A percentile compares a stretch with the other conserved stretches of the same genome.
Evolutionary conservation across 2,329 filamentous ascomycete genomes (phyloP).

Genomic region (Colletotrichum sp.): DNA sequence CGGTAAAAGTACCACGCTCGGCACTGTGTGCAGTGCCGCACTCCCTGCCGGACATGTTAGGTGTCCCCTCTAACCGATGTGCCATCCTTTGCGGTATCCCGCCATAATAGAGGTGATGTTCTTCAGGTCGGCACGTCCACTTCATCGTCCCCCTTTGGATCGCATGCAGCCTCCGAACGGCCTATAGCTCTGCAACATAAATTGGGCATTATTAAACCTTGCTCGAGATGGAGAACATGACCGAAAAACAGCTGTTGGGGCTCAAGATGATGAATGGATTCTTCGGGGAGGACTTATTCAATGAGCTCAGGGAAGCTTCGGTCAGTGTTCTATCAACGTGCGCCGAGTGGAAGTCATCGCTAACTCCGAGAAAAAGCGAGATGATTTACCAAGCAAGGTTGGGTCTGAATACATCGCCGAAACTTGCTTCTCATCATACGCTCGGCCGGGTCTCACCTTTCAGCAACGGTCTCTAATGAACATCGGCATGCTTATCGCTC

Average conservation of each 20-base stretch:
- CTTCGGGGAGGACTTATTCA: background rate
- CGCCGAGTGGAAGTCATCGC: background rate
- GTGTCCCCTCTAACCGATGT: background rate
- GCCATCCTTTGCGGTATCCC: background rate
- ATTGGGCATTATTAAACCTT: background rate
- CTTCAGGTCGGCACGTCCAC: background rate
- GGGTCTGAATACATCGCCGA: background rate
- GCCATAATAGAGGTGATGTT: background rate
- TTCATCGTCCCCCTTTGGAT: background rate
- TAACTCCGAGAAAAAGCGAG: background rate
- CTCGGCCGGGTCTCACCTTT: constrained; percentile 57
- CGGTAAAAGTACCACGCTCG: background rate
- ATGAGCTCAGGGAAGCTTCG: background rate
- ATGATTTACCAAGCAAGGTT: background rate
- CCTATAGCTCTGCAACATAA: background rate
- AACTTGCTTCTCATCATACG: background rate
- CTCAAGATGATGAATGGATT: background rate
- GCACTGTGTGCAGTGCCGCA: background rate
- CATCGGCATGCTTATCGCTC: constrained; percentile 63
- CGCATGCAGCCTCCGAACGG: background rate
- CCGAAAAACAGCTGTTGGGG: background rate
- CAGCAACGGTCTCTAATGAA: constrained; percentile 63
- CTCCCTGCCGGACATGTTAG: background rate
- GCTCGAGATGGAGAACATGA: background rate
- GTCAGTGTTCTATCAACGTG: background rate